Base-by-base conservation (phyloP, 495 filamentous ascomycete genomes). In the Penicillium steckii region DNA sequence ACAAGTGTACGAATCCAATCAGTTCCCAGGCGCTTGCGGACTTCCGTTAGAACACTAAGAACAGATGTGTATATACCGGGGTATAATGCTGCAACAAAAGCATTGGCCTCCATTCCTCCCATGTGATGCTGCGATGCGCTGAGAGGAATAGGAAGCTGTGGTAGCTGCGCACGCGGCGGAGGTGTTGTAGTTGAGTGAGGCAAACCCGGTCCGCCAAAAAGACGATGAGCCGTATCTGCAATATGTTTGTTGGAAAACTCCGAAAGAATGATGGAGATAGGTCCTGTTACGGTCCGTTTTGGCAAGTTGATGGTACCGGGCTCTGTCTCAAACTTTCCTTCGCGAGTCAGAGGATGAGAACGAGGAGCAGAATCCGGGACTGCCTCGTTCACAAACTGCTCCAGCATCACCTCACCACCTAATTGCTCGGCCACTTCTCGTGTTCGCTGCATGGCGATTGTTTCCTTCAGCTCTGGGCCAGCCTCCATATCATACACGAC, bases 61-160 rank as follows among this genome's bases (percentile, higher is more conserved):
- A 82, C 66, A 7, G 88, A 79, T 1, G 92, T 84, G 65, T 95
- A 96, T 47, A 87, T 78, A 1, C 85, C 87, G 1, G 94, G 93
- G 62, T 95, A 83, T 9, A 95, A 76, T 7, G 84, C 82, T 4
- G 91, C 82, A 22, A 96, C 58, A 57, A 83, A 97, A 3, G 85
- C 80, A 75, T 96, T 90, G n/a, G 85, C 88, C 62, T 96, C 89
- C 69, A 96, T 93, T 23, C 90, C 84, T 3, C 75, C 75, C 90
- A 97, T 95, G 24, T 73, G 72, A 46, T 79, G 73, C 48, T 94
- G 86, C 3, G 79, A 77, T 2, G 89, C 86, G 56, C 85, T 79
- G 17, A 97, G 66, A 2, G 78, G 76, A 22, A 97, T 85, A 2
- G 82, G 75, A 50, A 82, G 80, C 67, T 93, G 89, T 25, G 81